A percentile compares a stretch with the other conserved stretches of the same genome.
phyloP scores from a whole-genome alignment of 306 rosid genomes.

The Alnus glutinosa region DNA sequence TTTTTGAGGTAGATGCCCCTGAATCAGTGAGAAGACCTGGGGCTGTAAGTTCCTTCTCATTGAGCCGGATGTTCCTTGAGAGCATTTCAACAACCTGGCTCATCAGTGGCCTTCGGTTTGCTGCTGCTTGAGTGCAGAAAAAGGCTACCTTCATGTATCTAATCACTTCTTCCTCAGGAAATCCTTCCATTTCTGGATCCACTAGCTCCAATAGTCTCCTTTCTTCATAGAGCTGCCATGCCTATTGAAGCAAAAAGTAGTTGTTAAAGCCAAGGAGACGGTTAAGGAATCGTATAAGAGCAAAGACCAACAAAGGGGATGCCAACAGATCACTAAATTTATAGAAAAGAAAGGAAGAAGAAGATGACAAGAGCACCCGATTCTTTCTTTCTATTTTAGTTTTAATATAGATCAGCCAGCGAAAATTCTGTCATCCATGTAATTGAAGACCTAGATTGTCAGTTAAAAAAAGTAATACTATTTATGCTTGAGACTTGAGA shows the following conservation, averaged over 20 bases:
- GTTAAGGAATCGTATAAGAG: neutral
- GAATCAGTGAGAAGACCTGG: constrained; percentile 71
- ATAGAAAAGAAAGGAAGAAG: neutral
- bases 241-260: constrained; percentile 42
- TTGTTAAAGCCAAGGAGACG: neutral
- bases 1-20: constrained; percentile 47
- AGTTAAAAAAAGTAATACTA: neutral
- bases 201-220: constrained; percentile 67
- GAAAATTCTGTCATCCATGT: neutral
- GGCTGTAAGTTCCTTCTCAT: constrained; percentile 68
- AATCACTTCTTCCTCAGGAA: constrained; percentile 60
- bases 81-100: constrained; percentile 80
- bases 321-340: neutral
- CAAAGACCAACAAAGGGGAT: neutral
- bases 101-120: constrained; percentile 79
- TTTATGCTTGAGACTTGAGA: neutral
- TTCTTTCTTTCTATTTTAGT: neutral
- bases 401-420: neutral
- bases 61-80: constrained; percentile 63
- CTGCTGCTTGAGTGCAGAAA: constrained; percentile 81
- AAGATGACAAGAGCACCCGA: neutral
- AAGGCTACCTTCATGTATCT: constrained; percentile 89
- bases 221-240: constrained; percentile 89
- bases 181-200: constrained; percentile 63
- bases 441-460: neutral